A percentile compares a stretch with the other conserved stretches of the same genome.
Conservation (phyloP, 345 rosid species). For the Eutrema yunnanense region DNA sequence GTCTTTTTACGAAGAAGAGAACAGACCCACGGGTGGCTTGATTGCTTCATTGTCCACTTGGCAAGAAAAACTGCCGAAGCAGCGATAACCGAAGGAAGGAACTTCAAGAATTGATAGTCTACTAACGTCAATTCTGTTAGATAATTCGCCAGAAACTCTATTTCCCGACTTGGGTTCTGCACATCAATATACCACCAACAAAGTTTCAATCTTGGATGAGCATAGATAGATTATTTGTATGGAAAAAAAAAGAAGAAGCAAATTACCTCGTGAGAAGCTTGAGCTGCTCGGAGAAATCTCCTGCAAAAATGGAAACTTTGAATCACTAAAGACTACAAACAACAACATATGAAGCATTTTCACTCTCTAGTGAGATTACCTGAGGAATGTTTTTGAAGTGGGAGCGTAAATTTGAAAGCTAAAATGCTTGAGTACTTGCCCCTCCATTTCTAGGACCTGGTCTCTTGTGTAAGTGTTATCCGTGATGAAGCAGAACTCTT, state of each 20-base stretch:
- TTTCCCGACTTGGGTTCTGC: constrained; percentile 70
- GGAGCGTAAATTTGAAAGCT: constrained; percentile 69
- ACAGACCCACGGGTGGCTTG: constrained; percentile 82
- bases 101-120: constrained; percentile 56
- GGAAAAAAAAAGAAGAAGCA: background rate
- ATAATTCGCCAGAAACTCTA: constrained; percentile 75
- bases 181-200: background rate
- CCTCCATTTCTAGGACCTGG: constrained; percentile 75
- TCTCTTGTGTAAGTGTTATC: constrained; percentile 76
- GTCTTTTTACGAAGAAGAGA: background rate
- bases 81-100: constrained; percentile 74
- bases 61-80: constrained; percentile 93
- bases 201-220: constrained; percentile 11
- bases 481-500: constrained; percentile 89
- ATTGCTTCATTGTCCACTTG: constrained; percentile 83
- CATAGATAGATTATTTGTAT: background rate
- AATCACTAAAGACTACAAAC: background rate
- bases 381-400: constrained; percentile 77
- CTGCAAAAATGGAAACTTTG: constrained; percentile 38
- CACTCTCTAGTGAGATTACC: constrained; percentile 37
- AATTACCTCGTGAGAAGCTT: constrained; percentile 62
- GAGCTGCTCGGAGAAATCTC: constrained; percentile 89
- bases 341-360: background rate
- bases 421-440: constrained; percentile 52
- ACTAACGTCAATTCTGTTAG: constrained; percentile 72